phyloP scores from a whole-genome alignment of 176 grass and related monocot genomes.

The Paspalum vaginatum region DNA sequence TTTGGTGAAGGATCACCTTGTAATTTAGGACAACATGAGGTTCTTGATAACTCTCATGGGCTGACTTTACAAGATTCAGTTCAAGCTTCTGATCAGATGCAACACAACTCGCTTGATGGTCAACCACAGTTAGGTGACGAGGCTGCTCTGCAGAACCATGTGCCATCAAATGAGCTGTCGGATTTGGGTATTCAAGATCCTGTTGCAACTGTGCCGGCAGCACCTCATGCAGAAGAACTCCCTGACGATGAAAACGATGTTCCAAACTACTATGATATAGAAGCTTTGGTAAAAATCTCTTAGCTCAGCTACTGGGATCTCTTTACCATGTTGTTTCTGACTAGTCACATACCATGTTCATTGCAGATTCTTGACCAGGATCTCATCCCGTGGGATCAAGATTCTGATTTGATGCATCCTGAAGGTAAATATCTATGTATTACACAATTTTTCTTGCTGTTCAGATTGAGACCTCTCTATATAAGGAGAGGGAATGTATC shows the following conservation, averaged over 20 bases:
- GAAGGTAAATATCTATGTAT: slow-evolving; percentile 55
- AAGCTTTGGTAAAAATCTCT: slow-evolving; percentile 65
- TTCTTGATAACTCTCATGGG: slow-evolving; percentile 43
- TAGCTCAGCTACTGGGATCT: slow-evolving; percentile 22
- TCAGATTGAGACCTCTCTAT: not conserved
- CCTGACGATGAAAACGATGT: slow-evolving; percentile 62
- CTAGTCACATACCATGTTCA: slow-evolving; percentile 31
- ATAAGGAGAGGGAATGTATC: too few relatives aligned
- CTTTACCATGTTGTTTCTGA: slow-evolving; percentile 8
- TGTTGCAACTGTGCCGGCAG: slow-evolving; percentile 23
- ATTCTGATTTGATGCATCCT: slow-evolving; percentile 46
- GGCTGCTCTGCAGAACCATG: slow-evolving; percentile 38
- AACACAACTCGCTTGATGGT: slow-evolving; percentile 40
- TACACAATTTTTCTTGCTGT: not conserved
- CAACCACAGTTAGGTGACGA: slow-evolving; percentile 47
- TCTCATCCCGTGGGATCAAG: slow-evolving; percentile 67
- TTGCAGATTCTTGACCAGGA: slow-evolving; percentile 71
- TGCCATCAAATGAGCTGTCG: slow-evolving; percentile 41
- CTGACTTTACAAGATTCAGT: slow-evolving; percentile 45
- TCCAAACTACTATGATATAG: slow-evolving; percentile 68
- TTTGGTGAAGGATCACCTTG: slow-evolving; percentile 53
- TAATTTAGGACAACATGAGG: slow-evolving; percentile 42
- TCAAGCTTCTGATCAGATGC: slow-evolving; percentile 45
- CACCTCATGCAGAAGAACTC: slow-evolving; percentile 57
- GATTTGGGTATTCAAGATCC: slow-evolving; percentile 51